A percentile compares a stretch with the other conserved stretches of the same genome.
Evolutionary conservation across 1,139 yeast genomes (phyloP).

Genomic region (Suhomyces coccinellae): DNA sequence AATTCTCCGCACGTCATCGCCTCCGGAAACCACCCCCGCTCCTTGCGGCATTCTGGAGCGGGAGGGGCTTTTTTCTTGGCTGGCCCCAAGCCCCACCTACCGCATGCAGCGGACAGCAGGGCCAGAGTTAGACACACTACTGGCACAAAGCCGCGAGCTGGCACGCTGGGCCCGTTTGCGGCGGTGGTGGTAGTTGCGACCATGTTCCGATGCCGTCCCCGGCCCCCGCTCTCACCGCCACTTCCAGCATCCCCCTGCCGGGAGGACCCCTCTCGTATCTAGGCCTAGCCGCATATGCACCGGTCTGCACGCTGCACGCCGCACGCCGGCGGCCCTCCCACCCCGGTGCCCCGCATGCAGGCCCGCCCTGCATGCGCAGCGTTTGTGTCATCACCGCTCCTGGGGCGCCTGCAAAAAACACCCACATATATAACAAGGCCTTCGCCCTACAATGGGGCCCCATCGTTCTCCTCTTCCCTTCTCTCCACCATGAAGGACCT

Average conservation of each 20-base stretch:
- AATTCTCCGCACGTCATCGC: neutral
- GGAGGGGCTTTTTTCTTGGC: constrained; percentile 3
- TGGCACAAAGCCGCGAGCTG: no score
- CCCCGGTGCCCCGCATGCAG: neutral
- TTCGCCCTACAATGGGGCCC: neutral
- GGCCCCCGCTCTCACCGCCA: no score
- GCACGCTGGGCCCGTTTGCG: no score
- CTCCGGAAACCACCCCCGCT: neutral
- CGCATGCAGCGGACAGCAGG: neutral
- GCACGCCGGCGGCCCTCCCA: neutral
- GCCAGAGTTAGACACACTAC: neutral
- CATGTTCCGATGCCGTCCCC: no score
- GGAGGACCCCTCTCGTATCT: no score
- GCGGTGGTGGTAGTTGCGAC: no score
- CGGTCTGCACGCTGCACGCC: neutral
- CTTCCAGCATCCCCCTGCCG: no score
- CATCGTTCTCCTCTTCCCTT: neutral
- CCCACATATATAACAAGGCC: constrained; percentile 3
- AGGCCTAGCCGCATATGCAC: no score
- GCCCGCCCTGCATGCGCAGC: neutral
- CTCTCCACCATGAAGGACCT: constrained; percentile 15
- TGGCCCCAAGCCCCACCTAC: constrained; percentile 1
- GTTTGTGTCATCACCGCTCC: constrained; percentile 1
- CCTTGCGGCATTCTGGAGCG: constrained; percentile 3
- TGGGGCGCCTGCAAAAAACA: neutral